A percentile compares a stretch with the other conserved stretches of the same genome.
Conservation (phyloP, 1,139 yeast species). For the Yamadazyma siamensis region DNA sequence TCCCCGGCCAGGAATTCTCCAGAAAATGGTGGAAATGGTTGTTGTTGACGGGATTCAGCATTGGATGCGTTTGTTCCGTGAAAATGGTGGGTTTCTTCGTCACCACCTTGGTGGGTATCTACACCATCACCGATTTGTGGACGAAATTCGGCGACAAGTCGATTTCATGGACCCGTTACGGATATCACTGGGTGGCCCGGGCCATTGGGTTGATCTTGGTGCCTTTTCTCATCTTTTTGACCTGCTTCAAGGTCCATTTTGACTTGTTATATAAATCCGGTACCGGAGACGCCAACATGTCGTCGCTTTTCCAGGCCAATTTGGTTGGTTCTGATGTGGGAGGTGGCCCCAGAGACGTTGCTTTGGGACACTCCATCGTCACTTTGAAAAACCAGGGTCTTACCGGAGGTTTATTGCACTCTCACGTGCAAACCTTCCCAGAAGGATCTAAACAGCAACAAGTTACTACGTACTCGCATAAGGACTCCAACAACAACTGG, state of each 20-base stretch:
- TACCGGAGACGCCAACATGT: slow-evolving; percentile 96
- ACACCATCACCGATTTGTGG: slow-evolving; percentile 75
- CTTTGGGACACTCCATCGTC: slow-evolving; percentile 70
- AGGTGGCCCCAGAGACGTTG: slow-evolving; percentile 85
- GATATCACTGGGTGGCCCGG: slow-evolving; percentile 66
- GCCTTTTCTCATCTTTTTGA: slow-evolving; percentile 60
- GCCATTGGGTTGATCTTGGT: slow-evolving; percentile 55
- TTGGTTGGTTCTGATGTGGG: slow-evolving; percentile 75
- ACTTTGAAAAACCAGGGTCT: slow-evolving; percentile 89
- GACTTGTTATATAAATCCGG: slow-evolving; percentile 73
- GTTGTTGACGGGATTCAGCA: slow-evolving; percentile 64
- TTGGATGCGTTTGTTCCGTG: slow-evolving; percentile 80
- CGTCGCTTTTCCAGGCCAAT: slow-evolving; percentile 94
- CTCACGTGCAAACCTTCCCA: slow-evolving; percentile 91
- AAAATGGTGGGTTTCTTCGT: slow-evolving; percentile 84
- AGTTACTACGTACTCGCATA: slow-evolving; percentile 90
- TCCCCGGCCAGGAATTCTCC: slow-evolving; percentile 49
- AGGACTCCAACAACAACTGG: slow-evolving; percentile 93
- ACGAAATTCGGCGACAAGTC: slow-evolving; percentile 57
- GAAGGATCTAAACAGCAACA: slow-evolving; percentile 97
- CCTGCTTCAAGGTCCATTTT: slow-evolving; percentile 71
- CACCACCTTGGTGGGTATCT: slow-evolving; percentile 71
- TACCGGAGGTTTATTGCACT: slow-evolving; percentile 89
- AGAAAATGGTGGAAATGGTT: slow-evolving; percentile 96
- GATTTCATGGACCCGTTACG: slow-evolving; percentile 48